Base-by-base conservation (phyloP, 163 green algal species). In the Scenedesmus sp. region DNA sequence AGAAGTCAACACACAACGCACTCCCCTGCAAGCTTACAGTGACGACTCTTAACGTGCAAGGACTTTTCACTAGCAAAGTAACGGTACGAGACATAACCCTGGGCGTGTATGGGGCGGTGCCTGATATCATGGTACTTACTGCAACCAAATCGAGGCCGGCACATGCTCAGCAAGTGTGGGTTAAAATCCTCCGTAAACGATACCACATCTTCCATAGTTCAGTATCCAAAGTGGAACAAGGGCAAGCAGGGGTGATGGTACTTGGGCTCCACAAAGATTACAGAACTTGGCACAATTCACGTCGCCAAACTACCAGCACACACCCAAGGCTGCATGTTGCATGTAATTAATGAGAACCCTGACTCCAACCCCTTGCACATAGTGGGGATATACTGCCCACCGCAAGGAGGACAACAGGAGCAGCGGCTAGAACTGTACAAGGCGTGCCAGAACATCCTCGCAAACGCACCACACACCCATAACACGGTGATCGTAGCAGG, bases 21-120 rank as follows among this genome's bases (percentile, higher is more conserved):
- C n/a, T n/a, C n/a, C 24, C 16, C 33, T 37, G 70, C n/a, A 30
- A 42, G 22, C 16, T 46, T 81, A 43, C 22, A 16, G 72, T 81
- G n/a, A 81, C 18, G 10, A 81, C 72, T 18, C 33, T 81, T 10
- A 81, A 81, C n/a, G 72, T 81, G 16, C 72, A 81, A 81, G 72
- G 72, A 9, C 33, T 81, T 9, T 3, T 49, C 10, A 81, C 72
- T 22, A 81, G 72, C 33, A 46, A 81, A 18, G 46, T 81, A 33
- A 37, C 44, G n/a, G 12, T 81, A 13, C 18, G n/a, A 30, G 72
- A 81, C n/a, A 46, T 81, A 13, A 81, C 72, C 18, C 18, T 40
- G 30, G n/a, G n/a, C 10, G 18, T 49, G n/a, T 81, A 49, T 40
- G 72, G 72, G n/a, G n/a, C 72, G 10, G 12, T 51, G 22, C 72